Conservation (phyloP, 1,284 basidiomycete genomes). For the Limonomyces culmigenus region DNA sequence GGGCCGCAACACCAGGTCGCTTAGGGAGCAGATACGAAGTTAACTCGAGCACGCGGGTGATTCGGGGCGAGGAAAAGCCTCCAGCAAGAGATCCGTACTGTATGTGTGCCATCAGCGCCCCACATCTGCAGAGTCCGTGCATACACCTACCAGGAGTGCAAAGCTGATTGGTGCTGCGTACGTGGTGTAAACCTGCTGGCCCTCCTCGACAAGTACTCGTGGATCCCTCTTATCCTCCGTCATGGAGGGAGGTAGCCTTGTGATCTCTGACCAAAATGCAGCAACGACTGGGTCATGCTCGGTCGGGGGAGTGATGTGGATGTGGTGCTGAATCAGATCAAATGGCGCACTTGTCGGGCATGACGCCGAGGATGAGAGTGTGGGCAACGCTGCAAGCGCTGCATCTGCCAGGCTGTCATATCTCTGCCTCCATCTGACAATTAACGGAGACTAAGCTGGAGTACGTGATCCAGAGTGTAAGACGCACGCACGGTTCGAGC, state of each 20-base stretch:
- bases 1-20: too few relatives aligned
- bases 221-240: not conserved
- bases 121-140: not conserved
- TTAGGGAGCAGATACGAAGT: not conserved
- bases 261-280: not conserved
- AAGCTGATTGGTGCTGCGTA: not conserved
- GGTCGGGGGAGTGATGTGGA: not conserved
- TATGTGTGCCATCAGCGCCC: not conserved
- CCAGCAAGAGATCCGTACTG: not conserved
- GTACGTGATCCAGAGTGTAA: not conserved
- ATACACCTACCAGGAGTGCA: not conserved
- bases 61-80: not conserved
- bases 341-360: not conserved
- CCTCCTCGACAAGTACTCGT: not conserved
- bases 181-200: not conserved
- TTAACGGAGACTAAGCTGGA: not conserved
- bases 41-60: not conserved
- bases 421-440: not conserved
- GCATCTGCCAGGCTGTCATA: not conserved
- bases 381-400: not conserved
- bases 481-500: not conserved
- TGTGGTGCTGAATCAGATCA: not conserved
- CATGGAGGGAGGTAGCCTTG: not conserved
- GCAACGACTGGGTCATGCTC: not conserved
- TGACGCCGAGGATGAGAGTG: not conserved